Percentiles rank a stretch among this genome's conserved stretches.
Conservation (phyloP, 208 protist species). For the Naegleria lovaniensis region DNA sequence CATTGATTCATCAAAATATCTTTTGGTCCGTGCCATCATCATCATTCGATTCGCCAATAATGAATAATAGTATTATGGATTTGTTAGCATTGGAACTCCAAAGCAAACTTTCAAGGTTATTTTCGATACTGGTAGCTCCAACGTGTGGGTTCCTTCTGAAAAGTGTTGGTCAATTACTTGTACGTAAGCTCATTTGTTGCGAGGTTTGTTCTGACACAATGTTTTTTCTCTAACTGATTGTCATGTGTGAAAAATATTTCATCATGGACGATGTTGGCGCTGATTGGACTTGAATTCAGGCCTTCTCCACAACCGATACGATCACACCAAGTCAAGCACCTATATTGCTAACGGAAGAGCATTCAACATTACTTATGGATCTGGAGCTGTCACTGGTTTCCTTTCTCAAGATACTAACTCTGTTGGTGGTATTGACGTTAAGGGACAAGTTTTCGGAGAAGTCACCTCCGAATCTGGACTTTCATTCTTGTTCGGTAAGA, state of each 20-base stretch:
- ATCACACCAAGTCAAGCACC: conserved; percentile 60
- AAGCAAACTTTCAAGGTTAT: conserved; percentile 58
- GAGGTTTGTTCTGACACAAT: no score
- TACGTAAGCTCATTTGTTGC: neutral
- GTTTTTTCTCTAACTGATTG: no score
- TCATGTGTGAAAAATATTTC: no score
- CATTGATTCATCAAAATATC: no score
- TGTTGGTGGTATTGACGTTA: conserved; percentile 59
- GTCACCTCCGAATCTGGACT: conserved; percentile 72
- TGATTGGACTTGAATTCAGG: no score
- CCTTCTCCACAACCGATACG: conserved; percentile 66
- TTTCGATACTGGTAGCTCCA: conserved; percentile 32
- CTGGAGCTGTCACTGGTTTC: conserved; percentile 76
- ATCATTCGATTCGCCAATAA: no score
- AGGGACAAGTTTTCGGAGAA: conserved; percentile 69
- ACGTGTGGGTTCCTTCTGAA: conserved; percentile 29
- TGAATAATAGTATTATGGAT: conserved; percentile 9
- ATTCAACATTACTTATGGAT: conserved; percentile 84
- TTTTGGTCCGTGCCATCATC: no score
- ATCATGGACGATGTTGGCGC: no score
- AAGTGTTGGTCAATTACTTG: conserved; percentile 37
- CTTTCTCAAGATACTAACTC: conserved; percentile 69
- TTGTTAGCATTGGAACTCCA: conserved; percentile 4
- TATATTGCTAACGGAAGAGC: conserved; percentile 67
- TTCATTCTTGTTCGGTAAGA: conserved; percentile 76